phyloP scores from a whole-genome alignment of 83 land plant genomes.

The Diphasiastrum complanatum region DNA sequence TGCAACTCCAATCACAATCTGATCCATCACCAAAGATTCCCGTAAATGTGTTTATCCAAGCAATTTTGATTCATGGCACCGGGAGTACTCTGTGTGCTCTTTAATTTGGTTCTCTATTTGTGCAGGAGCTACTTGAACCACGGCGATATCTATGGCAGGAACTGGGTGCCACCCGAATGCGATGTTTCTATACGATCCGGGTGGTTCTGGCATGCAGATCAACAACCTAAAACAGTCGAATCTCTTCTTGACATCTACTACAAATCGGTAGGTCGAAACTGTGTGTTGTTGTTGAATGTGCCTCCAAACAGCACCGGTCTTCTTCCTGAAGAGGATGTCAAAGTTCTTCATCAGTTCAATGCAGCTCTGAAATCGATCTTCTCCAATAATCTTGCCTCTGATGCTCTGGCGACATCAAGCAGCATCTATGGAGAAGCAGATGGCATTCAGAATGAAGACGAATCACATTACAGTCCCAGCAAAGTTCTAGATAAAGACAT shows the following conservation, averaged over 20 bases:
- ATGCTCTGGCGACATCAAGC: conserved; percentile 46
- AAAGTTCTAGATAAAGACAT: conserved; percentile 52
- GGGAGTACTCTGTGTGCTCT: background rate
- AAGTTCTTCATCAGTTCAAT: conserved; percentile 42
- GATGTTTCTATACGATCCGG: conserved; percentile 85
- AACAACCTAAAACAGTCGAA: conserved; percentile 54
- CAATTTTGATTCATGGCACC: background rate
- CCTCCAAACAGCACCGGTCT: conserved; percentile 87
- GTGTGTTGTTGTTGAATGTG: conserved; percentile 76
- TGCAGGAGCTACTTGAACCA: conserved; percentile 63
- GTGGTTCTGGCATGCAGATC: conserved; percentile 87
- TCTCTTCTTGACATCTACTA: conserved; percentile 67
- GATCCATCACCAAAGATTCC: background rate
- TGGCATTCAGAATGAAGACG: conserved; percentile 10
- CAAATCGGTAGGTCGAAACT: conserved; percentile 83
- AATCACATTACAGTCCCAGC: conserved; percentile 35
- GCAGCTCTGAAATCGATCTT: conserved; percentile 55
- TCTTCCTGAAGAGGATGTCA: conserved; percentile 47
- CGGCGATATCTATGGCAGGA: conserved; percentile 62
- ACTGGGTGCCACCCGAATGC: conserved; percentile 94
- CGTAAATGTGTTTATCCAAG: background rate
- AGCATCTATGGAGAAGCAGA: conserved; percentile 61
- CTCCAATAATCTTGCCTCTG: conserved; percentile 42
- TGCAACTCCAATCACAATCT: background rate
- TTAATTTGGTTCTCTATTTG: background rate